Evolutionary conservation across 352 stramenopile species (phyloP).

Genomic region (Phytophthora tubulina): DNA sequence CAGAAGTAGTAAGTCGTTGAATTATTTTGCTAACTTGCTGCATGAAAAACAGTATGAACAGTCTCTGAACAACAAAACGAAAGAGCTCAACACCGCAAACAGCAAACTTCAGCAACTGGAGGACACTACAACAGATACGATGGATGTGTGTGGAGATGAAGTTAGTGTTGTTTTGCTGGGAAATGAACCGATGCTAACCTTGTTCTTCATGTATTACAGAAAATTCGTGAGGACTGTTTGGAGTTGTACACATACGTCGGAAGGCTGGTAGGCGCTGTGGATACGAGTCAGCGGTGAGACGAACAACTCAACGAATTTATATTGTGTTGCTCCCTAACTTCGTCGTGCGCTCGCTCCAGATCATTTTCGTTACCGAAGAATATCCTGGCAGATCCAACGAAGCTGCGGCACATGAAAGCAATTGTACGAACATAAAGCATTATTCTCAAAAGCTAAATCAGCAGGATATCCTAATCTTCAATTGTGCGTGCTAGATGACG

Average conservation of each 20-base stretch:
- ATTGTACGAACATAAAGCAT: constrained; percentile 44
- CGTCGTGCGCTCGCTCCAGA: constrained; percentile 15
- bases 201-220: constrained; percentile 39
- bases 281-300: constrained; percentile 36
- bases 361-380: constrained; percentile 63
- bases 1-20: background rate
- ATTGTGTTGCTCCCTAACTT: background rate
- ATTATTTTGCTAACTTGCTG: background rate
- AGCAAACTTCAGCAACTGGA: constrained; percentile 53
- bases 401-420: constrained; percentile 76
- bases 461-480: constrained; percentile 2
- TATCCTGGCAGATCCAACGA: constrained; percentile 74
- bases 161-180: background rate
- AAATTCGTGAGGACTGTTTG: constrained; percentile 69
- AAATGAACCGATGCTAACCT: background rate
- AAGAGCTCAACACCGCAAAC: constrained; percentile 50
- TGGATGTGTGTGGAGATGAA: constrained; percentile 53
- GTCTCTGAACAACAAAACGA: constrained; percentile 59
- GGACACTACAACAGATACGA: constrained; percentile 37
- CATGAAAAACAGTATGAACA: constrained; percentile 64
- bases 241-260: constrained; percentile 77
- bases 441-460: background rate
- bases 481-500: constrained; percentile 48
- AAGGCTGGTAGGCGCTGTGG: constrained; percentile 46
- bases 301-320: background rate